Percentiles rank a stretch among this genome's conserved stretches.
Evolutionary conservation across 2,329 filamentous ascomycete species (phyloP).

Genomic region (Eutypa lata): DNA sequence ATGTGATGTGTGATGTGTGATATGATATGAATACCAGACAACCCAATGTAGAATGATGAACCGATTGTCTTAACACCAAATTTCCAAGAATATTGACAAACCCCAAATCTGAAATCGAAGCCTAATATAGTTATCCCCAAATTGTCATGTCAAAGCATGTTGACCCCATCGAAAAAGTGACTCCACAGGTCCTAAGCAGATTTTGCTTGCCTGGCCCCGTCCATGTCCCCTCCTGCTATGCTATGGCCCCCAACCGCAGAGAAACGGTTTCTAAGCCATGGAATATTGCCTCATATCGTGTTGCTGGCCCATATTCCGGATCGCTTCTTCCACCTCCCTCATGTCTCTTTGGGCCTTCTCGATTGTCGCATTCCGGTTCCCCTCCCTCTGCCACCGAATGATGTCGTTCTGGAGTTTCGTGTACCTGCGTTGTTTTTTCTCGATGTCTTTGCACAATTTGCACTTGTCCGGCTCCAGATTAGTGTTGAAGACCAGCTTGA

Average conservation of each 20-base stretch:
- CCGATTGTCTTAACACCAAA: slow-evolving; percentile 14
- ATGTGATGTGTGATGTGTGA: not conserved
- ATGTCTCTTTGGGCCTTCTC: slow-evolving; percentile 70
- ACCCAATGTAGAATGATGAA: slow-evolving; percentile 18
- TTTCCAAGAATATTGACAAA: slow-evolving; percentile 10
- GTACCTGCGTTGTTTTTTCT: slow-evolving; percentile 76
- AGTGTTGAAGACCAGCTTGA: slow-evolving; percentile 82
- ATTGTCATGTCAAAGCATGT: not conserved
- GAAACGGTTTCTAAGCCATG: slow-evolving; percentile 24
- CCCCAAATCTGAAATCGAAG: slow-evolving; percentile 11
- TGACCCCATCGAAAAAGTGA: not conserved
- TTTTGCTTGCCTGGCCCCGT: not conserved
- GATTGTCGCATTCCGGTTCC: slow-evolving; percentile 70
- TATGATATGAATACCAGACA: slow-evolving; percentile 8
- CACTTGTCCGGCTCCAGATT: slow-evolving; percentile 63
- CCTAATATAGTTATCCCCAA: not conserved
- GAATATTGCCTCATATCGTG: slow-evolving; percentile 39
- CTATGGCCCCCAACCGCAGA: not conserved
- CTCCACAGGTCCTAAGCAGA: not conserved
- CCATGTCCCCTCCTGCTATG: not conserved
- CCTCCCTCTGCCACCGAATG: slow-evolving; percentile 72
- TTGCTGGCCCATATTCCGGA: slow-evolving; percentile 42
- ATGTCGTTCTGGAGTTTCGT: slow-evolving; percentile 73
- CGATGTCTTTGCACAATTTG: slow-evolving; percentile 83
- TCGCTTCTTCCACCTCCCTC: slow-evolving; percentile 59